Percentiles rank a stretch among this genome's conserved stretches.
Evolutionary conservation across 768 basidiomycete species (phyloP).

Genomic region (Phylloporus sp.): DNA sequence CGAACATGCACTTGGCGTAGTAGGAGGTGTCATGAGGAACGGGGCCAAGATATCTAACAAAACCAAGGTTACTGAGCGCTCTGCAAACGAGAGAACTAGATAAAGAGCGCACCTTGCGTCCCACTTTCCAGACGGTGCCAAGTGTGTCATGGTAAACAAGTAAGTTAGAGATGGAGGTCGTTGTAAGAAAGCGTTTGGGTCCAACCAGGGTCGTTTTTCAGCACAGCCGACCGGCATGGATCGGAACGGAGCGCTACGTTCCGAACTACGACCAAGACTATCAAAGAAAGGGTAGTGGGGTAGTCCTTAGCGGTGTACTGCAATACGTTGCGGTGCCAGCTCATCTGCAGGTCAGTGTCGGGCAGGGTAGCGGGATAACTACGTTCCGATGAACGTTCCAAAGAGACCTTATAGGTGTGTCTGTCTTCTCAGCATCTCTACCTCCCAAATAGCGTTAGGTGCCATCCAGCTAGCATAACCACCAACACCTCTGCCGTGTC

Average conservation of each 20-base stretch:
- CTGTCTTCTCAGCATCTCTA: no score
- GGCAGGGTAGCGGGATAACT: no score
- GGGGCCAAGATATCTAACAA: conserved; percentile 59
- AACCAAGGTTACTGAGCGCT: neutral
- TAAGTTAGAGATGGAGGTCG: conserved; percentile 20
- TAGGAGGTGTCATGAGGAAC: conserved; percentile 72
- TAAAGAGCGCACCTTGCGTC: conserved; percentile 55
- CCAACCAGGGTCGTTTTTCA: neutral
- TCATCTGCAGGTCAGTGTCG: no score
- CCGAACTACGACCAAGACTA: neutral
- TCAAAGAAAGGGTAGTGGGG: no score
- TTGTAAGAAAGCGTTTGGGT: conserved; percentile 16
- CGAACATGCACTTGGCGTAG: conserved; percentile 85
- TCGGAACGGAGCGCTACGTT: conserved; percentile 6
- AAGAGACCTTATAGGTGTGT: no score
- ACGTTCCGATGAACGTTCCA: no score
- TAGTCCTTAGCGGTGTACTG: no score
- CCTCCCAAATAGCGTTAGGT: no score
- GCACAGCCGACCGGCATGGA: conserved; percentile 2
- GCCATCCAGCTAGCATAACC: no score
- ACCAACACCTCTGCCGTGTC: no score
- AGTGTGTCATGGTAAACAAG: conserved; percentile 45
- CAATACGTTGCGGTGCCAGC: no score
- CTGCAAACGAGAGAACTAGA: neutral
- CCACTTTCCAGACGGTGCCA: conserved; percentile 59